Conservation (phyloP, 106 monocot genomes). For the Dioscorea alata region DNA sequence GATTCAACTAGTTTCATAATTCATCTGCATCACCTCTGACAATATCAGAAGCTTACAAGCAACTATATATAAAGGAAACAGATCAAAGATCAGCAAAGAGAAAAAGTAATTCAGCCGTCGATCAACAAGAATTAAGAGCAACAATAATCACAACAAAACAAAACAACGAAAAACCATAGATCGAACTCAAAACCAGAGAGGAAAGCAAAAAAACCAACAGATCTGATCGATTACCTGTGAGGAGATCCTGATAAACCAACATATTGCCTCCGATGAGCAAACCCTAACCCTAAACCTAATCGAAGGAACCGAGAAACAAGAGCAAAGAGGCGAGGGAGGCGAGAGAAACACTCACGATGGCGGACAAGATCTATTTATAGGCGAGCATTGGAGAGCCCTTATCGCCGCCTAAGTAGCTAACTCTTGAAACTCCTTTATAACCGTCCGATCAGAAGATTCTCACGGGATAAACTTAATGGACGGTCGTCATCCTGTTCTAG, state of each 20-base stretch:
- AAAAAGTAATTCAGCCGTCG: background rate
- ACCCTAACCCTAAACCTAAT: conserved; percentile 13
- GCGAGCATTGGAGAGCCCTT: background rate
- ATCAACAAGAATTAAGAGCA: background rate
- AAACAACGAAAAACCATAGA: background rate
- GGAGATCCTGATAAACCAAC: conserved; percentile 74
- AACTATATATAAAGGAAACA: background rate
- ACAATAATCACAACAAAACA: background rate
- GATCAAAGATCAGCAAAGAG: background rate
- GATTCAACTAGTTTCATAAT: too few species aligned
- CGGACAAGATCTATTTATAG: conserved; percentile 6
- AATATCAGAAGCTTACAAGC: too few species aligned
- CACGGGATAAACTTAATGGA: background rate
- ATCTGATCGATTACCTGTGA: conserved; percentile 39
- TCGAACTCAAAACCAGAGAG: background rate
- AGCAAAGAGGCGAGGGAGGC: background rate
- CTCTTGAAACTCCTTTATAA: background rate
- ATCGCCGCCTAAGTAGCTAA: background rate
- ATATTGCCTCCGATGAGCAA: conserved; percentile 22
- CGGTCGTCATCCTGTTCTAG: too few species aligned
- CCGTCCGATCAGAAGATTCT: conserved; percentile 2
- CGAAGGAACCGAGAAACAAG: background rate
- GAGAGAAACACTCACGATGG: background rate
- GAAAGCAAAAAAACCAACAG: background rate
- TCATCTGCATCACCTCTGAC: too few species aligned